Conservation (phyloP, 164 flowering plant genomes). For the Annona squamosa region DNA sequence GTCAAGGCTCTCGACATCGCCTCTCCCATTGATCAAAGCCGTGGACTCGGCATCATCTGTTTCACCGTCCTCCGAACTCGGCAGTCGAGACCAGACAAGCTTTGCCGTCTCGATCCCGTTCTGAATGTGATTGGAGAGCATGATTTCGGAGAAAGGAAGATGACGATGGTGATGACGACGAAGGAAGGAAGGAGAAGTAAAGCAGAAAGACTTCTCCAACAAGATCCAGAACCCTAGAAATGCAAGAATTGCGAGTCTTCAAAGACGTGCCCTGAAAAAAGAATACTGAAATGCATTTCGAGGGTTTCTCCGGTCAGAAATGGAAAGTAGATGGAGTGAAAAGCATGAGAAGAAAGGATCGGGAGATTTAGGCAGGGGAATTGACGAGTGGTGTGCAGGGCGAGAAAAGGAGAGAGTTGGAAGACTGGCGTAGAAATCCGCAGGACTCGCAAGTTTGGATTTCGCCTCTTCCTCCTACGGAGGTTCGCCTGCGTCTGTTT, state of each 20-base stretch:
- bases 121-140: constrained; percentile 59
- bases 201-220: background rate
- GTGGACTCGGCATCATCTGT: constrained; percentile 29
- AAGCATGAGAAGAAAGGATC: background rate
- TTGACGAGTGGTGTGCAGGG: background rate
- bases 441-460: background rate
- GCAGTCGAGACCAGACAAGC: constrained; percentile 76
- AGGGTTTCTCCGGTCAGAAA: background rate
- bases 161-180: background rate
- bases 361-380: background rate
- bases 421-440: background rate
- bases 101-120: constrained; percentile 81
- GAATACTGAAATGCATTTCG: background rate
- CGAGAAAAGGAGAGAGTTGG: background rate
- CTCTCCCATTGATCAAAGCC: constrained; percentile 25
- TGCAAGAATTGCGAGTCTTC: background rate
- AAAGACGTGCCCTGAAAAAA: background rate
- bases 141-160: constrained; percentile 6
- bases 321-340: background rate
- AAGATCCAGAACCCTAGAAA: background rate
- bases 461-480: background rate
- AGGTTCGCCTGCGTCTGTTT: background rate
- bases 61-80: constrained; percentile 55
- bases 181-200: background rate
- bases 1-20: constrained; percentile 74